A percentile compares a stretch with the other conserved stretches of the same genome.
These are phyloP conservation scores for Fraxinus paxiana DNA, from an alignment of 305 asterid species.

Conservation along the genomic window DNA sequence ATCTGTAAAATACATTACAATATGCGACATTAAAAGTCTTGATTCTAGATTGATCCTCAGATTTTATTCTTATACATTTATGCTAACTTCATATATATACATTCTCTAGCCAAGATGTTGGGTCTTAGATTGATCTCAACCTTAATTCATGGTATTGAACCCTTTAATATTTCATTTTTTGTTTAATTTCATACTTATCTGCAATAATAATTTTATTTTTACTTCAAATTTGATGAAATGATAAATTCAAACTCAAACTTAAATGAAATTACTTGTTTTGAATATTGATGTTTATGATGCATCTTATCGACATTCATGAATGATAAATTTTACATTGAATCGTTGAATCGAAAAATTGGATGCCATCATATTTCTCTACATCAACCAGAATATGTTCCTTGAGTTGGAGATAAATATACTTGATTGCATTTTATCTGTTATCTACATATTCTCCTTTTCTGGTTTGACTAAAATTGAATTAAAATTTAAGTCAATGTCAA, in stretches of 20 bases:
- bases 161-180: not conserved
- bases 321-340: not conserved
- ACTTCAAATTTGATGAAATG: not conserved
- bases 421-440: not conserved
- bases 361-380: not conserved
- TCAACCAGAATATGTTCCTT: not conserved
- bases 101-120: not conserved
- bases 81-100: not conserved
- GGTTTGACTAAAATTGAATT: too few relatives aligned
- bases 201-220: not conserved
- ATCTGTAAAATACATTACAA: not conserved
- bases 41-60: not conserved
- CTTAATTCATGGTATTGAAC: not conserved
- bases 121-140: not conserved
- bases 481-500: too few relatives aligned
- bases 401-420: not conserved
- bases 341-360: not conserved
- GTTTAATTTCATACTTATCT: not conserved
- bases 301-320: not conserved
- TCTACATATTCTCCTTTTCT: not conserved
- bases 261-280: not conserved
- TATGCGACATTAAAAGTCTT: too few relatives aligned
- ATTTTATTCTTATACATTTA: not conserved
- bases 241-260: not conserved
- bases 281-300: not conserved